Evolutionary conservation across 2,329 filamentous ascomycete species (phyloP).

Genomic region (Phoma herbarum): DNA sequence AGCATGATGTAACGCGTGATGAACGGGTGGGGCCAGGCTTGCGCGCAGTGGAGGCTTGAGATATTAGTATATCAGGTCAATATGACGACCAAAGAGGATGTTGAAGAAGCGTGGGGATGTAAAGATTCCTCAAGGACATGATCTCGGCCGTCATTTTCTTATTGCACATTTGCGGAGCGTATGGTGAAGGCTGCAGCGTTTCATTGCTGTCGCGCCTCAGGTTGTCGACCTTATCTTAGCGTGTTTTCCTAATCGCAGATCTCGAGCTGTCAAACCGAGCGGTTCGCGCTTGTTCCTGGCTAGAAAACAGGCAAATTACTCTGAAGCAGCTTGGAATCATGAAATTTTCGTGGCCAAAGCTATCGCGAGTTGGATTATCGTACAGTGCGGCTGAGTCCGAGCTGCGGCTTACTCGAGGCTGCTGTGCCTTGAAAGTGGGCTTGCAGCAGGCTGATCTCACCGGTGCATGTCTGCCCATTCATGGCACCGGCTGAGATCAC

Average conservation of each 20-base stretch:
- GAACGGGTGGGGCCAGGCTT: slow-evolving; percentile 16
- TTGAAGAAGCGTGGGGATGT: background rate
- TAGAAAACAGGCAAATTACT: background rate
- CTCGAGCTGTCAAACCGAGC: slow-evolving; percentile 4
- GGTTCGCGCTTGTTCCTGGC: slow-evolving; percentile 6
- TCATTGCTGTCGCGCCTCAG: slow-evolving; percentile 22
- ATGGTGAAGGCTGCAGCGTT: slow-evolving; percentile 19
- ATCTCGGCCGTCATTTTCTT: background rate
- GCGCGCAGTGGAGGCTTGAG: slow-evolving; percentile 9
- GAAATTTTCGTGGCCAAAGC: background rate
- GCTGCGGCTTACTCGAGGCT: background rate
- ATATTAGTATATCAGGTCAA: background rate
- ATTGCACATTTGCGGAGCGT: slow-evolving; percentile 4
- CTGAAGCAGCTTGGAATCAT: background rate
- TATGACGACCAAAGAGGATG: background rate
- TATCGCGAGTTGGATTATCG: background rate
- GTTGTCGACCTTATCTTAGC: slow-evolving; percentile 19
- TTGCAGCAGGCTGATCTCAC: slow-evolving; percentile 20
- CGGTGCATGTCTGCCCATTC: slow-evolving; percentile 15
- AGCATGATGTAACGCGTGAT: slow-evolving; percentile 19
- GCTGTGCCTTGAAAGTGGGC: slow-evolving; percentile 17
- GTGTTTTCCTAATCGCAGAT: slow-evolving; percentile 13
- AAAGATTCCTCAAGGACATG: background rate
- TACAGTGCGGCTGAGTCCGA: background rate
- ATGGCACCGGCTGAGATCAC: background rate